Conservation (phyloP, 2,329 filamentous ascomycete species). For the Pseudocercospora crystallina region DNA sequence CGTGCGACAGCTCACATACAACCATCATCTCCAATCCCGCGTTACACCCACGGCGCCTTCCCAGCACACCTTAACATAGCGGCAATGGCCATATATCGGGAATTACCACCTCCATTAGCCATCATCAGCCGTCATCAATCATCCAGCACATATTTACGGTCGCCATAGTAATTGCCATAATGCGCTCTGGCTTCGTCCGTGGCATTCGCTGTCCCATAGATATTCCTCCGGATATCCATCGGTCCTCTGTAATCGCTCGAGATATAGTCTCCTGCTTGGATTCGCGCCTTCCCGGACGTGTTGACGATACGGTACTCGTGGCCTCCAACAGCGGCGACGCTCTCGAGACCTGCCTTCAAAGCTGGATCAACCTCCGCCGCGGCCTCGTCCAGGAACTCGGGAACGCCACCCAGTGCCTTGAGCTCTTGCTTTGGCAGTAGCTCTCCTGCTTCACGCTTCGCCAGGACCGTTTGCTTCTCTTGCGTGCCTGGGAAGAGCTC, state of each 20-base stretch:
- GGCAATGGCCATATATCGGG: too few species aligned
- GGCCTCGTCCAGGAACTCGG: slow-evolving; percentile 4
- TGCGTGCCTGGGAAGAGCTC: slow-evolving; percentile 6
- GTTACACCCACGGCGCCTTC: too few species aligned
- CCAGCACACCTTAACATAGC: too few species aligned
- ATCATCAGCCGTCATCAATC: too few species aligned
- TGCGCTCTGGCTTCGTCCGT: too few species aligned
- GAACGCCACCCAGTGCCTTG: not conserved
- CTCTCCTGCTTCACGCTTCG: not conserved
- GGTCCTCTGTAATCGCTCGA: not conserved
- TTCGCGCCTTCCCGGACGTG: not conserved
- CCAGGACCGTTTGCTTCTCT: not conserved
- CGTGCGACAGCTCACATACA: too few species aligned
- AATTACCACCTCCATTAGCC: too few species aligned
- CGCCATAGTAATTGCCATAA: too few species aligned
- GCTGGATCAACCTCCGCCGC: slow-evolving; percentile 1
- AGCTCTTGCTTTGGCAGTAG: not conserved
- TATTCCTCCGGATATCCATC: too few species aligned
- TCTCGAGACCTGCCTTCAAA: not conserved
- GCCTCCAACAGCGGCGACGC: not conserved
- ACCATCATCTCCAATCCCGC: too few species aligned
- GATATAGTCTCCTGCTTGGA: not conserved
- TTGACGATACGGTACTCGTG: slow-evolving; percentile 4
- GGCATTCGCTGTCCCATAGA: too few species aligned
- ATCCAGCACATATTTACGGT: too few species aligned